These are phyloP conservation scores for Macroventuria anomochaeta DNA, from an alignment of 2,329 filamentous ascomycete species.

Conservation along the genomic window DNA sequence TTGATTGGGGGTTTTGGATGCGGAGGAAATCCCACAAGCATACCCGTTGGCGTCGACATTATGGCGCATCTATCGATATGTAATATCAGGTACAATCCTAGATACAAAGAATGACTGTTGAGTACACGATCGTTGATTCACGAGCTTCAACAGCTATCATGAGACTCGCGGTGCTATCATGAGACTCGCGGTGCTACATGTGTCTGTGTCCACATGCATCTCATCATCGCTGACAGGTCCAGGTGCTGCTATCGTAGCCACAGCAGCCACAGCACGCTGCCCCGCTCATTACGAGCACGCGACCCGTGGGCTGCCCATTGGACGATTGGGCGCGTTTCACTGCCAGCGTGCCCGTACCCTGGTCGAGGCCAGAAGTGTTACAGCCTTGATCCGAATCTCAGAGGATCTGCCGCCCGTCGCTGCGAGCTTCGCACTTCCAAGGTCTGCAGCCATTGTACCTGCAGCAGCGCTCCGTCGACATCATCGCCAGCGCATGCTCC, in stretches of 20 bases:
- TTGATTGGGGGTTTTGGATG: background rate
- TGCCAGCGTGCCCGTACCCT: constrained; percentile 5
- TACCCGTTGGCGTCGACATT: constrained; percentile 12
- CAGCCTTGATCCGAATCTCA: background rate
- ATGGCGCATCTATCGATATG: constrained; percentile 14
- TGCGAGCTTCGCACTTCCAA: no score
- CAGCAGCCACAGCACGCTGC: constrained; percentile 9
- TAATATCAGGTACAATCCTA: background rate
- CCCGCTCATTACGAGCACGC: constrained; percentile 10
- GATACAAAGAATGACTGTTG: background rate
- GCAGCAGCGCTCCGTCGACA: constrained; percentile 4
- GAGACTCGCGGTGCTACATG: no score
- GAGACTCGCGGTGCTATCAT: no score
- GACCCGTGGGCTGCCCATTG: constrained; percentile 6
- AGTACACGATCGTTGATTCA: background rate
- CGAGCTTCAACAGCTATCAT: background rate
- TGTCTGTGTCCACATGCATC: background rate
- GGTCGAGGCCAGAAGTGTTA: constrained; percentile 10
- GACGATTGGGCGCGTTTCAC: constrained; percentile 8
- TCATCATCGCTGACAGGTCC: background rate
- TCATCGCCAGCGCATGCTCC: constrained; percentile 15
- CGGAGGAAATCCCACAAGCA: background rate
- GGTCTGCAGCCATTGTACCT: constrained; percentile 1
- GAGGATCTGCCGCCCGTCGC: background rate
- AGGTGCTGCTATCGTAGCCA: background rate